Evolutionary conservation across 1,139 yeast genomes (phyloP).

Genomic region (Hyphopichia pseudoburtonii): DNA sequence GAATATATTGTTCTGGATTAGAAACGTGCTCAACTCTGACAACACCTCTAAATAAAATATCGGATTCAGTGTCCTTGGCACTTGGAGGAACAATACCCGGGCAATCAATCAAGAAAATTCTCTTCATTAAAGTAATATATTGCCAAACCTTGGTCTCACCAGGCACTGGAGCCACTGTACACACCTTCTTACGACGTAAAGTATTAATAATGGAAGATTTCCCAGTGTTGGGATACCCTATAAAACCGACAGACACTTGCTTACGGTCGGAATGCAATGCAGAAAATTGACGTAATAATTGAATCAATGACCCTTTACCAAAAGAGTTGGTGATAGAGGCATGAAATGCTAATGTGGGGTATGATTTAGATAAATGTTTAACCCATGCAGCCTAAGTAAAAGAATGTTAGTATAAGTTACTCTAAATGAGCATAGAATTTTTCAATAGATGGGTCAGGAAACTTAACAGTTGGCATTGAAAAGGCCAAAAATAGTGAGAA

Average conservation of each 20-base stretch:
- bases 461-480: slow-evolving; percentile 1
- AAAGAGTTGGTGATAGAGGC: slow-evolving; percentile 96
- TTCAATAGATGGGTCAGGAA: not conserved
- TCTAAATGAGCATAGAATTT: not conserved
- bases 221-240: slow-evolving; percentile 97
- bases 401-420: slow-evolving; percentile 43
- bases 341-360: slow-evolving; percentile 96
- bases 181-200: slow-evolving; percentile 89
- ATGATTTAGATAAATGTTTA: slow-evolving; percentile 84
- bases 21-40: slow-evolving; percentile 97
- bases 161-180: slow-evolving; percentile 97
- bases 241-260: slow-evolving; percentile 94
- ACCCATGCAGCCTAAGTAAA: slow-evolving; percentile 93
- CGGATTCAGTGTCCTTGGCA: slow-evolving; percentile 85
- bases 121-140: slow-evolving; percentile 93
- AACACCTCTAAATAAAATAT: slow-evolving; percentile 92
- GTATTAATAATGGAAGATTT: slow-evolving; percentile 95
- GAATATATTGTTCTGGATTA: slow-evolving; percentile 92
- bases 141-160: slow-evolving; percentile 99
- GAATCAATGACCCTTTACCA: slow-evolving; percentile 96
- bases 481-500: slow-evolving; percentile 5
- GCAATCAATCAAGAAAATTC: slow-evolving; percentile 92
- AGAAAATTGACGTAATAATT: slow-evolving; percentile 88
- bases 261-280: slow-evolving; percentile 88
- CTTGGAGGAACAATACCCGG: slow-evolving; percentile 99